Conservation (phyloP, 2,329 filamentous ascomycete species). For the Colletotrichum tanaceti region DNA sequence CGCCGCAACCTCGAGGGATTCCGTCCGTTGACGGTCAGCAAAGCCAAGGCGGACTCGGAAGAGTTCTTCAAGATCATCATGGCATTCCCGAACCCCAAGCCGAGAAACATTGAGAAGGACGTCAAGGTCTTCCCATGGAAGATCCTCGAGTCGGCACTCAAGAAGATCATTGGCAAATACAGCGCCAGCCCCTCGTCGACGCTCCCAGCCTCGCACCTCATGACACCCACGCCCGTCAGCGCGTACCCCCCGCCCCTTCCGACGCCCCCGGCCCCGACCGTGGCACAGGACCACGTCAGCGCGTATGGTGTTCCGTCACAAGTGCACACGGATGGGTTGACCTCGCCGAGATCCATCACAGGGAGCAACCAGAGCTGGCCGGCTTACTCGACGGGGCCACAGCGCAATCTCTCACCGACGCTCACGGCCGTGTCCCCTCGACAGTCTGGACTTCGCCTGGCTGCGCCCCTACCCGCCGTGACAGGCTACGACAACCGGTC, state of each 20-base stretch:
- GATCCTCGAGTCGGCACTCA: constrained; percentile 84
- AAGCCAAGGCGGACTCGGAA: constrained; percentile 90
- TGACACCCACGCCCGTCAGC: constrained; percentile 53
- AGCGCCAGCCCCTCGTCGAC: constrained; percentile 61
- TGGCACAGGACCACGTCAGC: constrained; percentile 51
- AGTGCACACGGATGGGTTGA: constrained; percentile 60
- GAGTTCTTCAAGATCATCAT: constrained; percentile 99
- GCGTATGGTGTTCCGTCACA: constrained; percentile 55
- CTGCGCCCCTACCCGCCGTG: constrained; percentile 52
- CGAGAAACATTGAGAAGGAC: constrained; percentile 98
- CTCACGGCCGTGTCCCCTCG: constrained; percentile 54
- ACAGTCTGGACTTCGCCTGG: constrained; percentile 36
- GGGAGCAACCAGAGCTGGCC: constrained; percentile 62
- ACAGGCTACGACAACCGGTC: constrained; percentile 54
- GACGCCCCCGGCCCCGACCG: constrained; percentile 56
- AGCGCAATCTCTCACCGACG: constrained; percentile 59
- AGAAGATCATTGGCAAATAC: constrained; percentile 99
- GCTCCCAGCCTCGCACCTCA: constrained; percentile 53
- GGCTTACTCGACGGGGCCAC: constrained; percentile 54
- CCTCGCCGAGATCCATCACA: constrained; percentile 64
- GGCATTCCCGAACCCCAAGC: constrained; percentile 94
- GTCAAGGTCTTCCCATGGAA: constrained; percentile 99
- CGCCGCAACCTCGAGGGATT: constrained; percentile 95
- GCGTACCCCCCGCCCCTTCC: constrained; percentile 58
- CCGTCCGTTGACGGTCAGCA: constrained; percentile 91